Evolutionary conservation across 352 stramenopile species (phyloP).

Genomic region (Stramenopiles sp.): DNA sequence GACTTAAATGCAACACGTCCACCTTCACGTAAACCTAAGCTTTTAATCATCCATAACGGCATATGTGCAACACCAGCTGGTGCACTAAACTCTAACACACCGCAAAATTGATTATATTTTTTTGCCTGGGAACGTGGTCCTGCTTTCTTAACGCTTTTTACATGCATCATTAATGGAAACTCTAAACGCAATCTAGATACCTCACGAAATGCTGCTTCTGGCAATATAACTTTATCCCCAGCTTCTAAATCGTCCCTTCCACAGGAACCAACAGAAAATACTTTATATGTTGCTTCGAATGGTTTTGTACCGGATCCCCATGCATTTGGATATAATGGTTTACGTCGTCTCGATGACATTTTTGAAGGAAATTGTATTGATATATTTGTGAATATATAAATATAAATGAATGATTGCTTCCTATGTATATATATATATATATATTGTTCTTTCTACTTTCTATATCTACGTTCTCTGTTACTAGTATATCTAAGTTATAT

Average conservation of each 20-base stretch:
- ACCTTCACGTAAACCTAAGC: background rate
- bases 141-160: background rate
- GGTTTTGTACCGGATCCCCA: constrained; percentile 6
- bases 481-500: too few relatives aligned
- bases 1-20: constrained; percentile 1
- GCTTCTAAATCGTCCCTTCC: background rate
- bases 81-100: constrained; percentile 4
- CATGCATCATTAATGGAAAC: constrained; percentile 1
- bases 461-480: too few relatives aligned
- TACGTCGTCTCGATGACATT: background rate
- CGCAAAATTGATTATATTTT: background rate
- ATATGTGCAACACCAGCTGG: background rate
- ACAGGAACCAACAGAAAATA: background rate
- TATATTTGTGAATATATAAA: too few relatives aligned
- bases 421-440: too few relatives aligned
- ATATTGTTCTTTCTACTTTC: too few relatives aligned
- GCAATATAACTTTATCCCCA: constrained; percentile 6
- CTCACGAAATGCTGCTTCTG: background rate
- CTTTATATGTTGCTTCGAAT: constrained; percentile 6
- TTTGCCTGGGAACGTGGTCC: background rate
- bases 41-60: constrained; percentile 2
- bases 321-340: background rate
- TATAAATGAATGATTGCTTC: too few relatives aligned
- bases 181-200: background rate
- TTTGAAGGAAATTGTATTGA: too few relatives aligned